A percentile compares a stretch with the other conserved stretches of the same genome.
These are phyloP conservation scores for Rhodotorula diobovata DNA, from an alignment of 768 basidiomycete genomes.

Conservation along the genomic window DNA sequence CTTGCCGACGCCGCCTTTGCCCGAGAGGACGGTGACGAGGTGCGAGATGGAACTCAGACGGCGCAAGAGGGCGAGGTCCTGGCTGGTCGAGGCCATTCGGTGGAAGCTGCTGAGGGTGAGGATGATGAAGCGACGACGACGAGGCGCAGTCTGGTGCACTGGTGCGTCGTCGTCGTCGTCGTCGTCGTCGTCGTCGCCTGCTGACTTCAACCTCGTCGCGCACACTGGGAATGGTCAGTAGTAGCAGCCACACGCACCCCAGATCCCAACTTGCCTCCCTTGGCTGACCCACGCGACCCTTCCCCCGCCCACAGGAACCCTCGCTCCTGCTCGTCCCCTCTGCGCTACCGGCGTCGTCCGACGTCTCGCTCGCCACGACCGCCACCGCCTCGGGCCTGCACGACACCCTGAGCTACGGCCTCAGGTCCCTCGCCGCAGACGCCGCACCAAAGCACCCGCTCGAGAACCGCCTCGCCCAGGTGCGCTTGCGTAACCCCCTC, in stretches of 20 bases:
- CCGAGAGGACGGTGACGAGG: constrained; percentile 87
- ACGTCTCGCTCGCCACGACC: constrained; percentile 39
- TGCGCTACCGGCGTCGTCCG: background rate
- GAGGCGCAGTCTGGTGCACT: too few species aligned
- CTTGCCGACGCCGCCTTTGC: constrained; percentile 96
- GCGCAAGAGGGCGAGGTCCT: constrained; percentile 8
- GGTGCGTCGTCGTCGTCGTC: too few species aligned
- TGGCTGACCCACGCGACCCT: background rate
- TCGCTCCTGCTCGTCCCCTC: constrained; percentile 33
- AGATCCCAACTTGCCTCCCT: too few species aligned
- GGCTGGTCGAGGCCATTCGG: background rate
- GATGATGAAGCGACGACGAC: background rate
- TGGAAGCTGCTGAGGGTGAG: background rate
- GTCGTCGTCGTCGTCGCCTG: too few species aligned
- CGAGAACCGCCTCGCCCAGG: constrained; percentile 70
- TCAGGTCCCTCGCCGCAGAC: constrained; percentile 72
- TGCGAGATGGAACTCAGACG: constrained; percentile 71
- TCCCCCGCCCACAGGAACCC: constrained; percentile 6
- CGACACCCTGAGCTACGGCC: constrained; percentile 80
- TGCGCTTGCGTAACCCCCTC: constrained; percentile 48
- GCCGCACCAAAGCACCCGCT: constrained; percentile 60
- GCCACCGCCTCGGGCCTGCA: constrained; percentile 61
- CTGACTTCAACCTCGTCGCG: too few species aligned
- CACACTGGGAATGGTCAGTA: background rate
- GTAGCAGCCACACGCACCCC: too few species aligned